phyloP scores from a whole-genome alignment of 257 asterid genomes.

The Solanum etuberosum region DNA sequence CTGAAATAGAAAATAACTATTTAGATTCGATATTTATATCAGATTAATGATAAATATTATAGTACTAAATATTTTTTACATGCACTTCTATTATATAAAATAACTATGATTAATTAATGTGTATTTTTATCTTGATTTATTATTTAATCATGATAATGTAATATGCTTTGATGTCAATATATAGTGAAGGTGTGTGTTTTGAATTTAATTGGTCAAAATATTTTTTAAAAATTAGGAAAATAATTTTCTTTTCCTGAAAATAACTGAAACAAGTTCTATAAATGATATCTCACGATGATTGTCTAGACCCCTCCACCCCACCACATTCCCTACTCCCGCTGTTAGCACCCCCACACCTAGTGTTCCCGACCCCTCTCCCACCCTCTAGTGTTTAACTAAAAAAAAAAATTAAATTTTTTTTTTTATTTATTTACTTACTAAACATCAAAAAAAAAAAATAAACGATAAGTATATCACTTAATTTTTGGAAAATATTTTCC shows the following conservation, averaged over 20 bases:
- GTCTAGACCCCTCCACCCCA: background rate
- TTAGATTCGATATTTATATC: background rate
- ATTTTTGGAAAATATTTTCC: background rate
- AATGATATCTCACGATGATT: no score
- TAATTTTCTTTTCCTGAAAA: no score
- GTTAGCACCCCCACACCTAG: background rate
- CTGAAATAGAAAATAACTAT: background rate
- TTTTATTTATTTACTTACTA: background rate
- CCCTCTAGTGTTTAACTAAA: background rate
- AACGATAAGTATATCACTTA: background rate
- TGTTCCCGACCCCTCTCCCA: background rate
- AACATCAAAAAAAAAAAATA: background rate
- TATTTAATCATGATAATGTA: no score
- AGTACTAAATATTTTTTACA: background rate
- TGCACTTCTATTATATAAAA: background rate
- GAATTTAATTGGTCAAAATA: background rate
- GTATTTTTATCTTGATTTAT: background rate
- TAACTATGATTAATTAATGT: background rate
- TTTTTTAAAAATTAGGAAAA: no score
- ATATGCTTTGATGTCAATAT: background rate
- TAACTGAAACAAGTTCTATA: background rate
- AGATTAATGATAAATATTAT: background rate
- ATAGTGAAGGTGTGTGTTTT: background rate
- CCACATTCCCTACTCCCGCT: background rate
- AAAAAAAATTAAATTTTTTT: no score